Evolutionary conservation across 148 eudicot species (phyloP), one percentile per base, ranked within the genome.

Genomic region (Camellia granthamiana): DNA sequence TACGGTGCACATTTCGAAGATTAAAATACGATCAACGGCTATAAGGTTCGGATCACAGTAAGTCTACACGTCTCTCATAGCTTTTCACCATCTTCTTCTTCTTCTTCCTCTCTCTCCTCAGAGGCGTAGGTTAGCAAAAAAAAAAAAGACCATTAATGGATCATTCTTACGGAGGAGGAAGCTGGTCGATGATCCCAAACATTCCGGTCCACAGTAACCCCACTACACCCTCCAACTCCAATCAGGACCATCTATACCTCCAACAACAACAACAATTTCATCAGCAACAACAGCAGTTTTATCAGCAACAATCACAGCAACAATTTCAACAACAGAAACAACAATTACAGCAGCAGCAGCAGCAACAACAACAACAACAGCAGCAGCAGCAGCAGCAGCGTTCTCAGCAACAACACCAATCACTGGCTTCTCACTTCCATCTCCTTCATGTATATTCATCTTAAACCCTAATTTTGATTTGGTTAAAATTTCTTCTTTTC

Each of bases 341-440:
- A 64, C 89, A 84, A 15, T 30, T 30, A 30, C 90, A 83, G 55
- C 88, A 69, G 7, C 88, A 74, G 18, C 88, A 78, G 4, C 84
- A 80, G 44, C 80, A 75, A 23, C 54, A 63, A 7, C 85, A 79
- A 73, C 88, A 78, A 44, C 79, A 82, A 2, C 87, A 83, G 5
- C 84, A 77, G 12, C 82, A 75, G 16, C 88, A 79, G 52, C 86
- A 79, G 64, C 82, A 41, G n/a, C 23, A 81, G 5, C 85, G 80
- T 3, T 86, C 74, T 18, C 80, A 79, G 7, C 85, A 83, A 21
- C 89, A 83, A 6, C 89, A 89, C 46, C 97, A 90, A 78, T 91
- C 97, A 0, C 91, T 93, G 51, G 95, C 93, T 46, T 96, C 99
- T 77, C 98, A 92, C 81, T 93, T 96, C 84, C 95, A 96, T 81